phyloP scores from a whole-genome alignment of 2,329 filamentous ascomycete species.

The Juglanconis sp. region DNA sequence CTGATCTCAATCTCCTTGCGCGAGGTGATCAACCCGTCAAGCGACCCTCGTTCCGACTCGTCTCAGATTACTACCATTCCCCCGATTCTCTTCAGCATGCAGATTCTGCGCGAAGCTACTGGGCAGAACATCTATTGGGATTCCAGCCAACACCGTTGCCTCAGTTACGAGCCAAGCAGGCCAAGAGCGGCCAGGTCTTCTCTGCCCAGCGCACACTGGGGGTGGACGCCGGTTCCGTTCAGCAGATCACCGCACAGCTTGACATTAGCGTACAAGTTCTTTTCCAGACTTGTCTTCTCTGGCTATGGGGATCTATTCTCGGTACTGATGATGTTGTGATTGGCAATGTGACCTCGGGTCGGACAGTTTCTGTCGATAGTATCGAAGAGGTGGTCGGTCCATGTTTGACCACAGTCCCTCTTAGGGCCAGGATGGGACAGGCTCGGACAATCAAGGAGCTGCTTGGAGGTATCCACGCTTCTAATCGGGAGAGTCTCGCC shows the following conservation, averaged over 20 bases:
- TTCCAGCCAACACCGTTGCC: conserved; percentile 56
- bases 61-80: conserved; percentile 50
- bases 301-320: conserved; percentile 62
- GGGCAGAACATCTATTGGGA: conserved; percentile 63
- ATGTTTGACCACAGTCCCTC: conserved; percentile 72
- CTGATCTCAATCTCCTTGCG: conserved; percentile 60
- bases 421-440: conserved; percentile 59
- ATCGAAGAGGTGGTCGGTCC: conserved; percentile 77
- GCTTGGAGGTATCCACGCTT: conserved; percentile 58
- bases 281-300: conserved; percentile 69
- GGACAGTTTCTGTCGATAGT: conserved; percentile 66
- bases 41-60: conserved; percentile 57
- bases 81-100: conserved; percentile 25
- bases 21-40: conserved; percentile 22
- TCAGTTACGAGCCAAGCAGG: conserved; percentile 21
- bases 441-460: conserved; percentile 56
- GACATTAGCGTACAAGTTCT: conserved; percentile 64
- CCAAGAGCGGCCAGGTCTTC: conserved; percentile 24
- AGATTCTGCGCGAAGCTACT: conserved; percentile 57
- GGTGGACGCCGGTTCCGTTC: conserved; percentile 32
- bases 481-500: conserved; percentile 63
- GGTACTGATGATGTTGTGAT: conserved; percentile 67
- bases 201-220: conserved; percentile 29
- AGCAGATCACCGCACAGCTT: conserved; percentile 34
- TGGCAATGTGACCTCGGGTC: conserved; percentile 78